Base-by-base conservation (phyloP, 139 green algal genomes). In the Yamagishiella unicocca region DNA sequence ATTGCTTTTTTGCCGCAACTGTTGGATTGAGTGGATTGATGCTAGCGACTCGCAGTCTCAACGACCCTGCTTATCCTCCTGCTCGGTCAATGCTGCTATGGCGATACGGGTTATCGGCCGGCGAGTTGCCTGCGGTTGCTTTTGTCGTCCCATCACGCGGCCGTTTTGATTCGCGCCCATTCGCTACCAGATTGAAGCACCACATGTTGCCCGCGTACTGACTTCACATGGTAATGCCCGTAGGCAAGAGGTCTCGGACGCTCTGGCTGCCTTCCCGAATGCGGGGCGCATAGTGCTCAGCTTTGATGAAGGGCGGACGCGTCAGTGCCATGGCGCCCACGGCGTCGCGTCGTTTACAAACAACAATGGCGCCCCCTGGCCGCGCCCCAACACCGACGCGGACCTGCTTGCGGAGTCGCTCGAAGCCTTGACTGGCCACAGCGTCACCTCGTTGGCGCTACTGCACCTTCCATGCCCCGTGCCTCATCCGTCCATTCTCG, bases 211-310 rank as follows among this genome's bases (percentile, higher is more conserved):
- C 50, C 50, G 50, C 50, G 17, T 25, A 17, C 50, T 58, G 12
- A 58, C 50, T 58, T 58, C 50, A 17, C 50, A 58, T 27, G 4
- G 1, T 9, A 37, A 1, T 12, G 10, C 70, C 4, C 27, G 43
- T 58, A 84, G 78, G 14, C 24, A n/a, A 7, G 78, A 61, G 29
- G 58, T 74, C 9, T 1, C n/a, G 2, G 55, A 17, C 2, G 78
- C 78, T 4, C 58, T 84, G 7, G n/a, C 29, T 19, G 78, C 78
- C 35, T 84, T 74, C 14, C 78, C 78, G 1, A 58, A 61, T 29
- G 78, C 78, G 3, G 27, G 58, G 5, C 61, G 78, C 5, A 54
- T 83, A 6, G 33, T 83, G 12, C 14, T 75, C 12, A 19, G 50
- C 19, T 29, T 75, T 10, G 10, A 78, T 14, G 40, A 37, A 25